Evolutionary conservation across 176 grass and related monocot genomes (phyloP).

Genomic region (Oropetium thomaeum): DNA sequence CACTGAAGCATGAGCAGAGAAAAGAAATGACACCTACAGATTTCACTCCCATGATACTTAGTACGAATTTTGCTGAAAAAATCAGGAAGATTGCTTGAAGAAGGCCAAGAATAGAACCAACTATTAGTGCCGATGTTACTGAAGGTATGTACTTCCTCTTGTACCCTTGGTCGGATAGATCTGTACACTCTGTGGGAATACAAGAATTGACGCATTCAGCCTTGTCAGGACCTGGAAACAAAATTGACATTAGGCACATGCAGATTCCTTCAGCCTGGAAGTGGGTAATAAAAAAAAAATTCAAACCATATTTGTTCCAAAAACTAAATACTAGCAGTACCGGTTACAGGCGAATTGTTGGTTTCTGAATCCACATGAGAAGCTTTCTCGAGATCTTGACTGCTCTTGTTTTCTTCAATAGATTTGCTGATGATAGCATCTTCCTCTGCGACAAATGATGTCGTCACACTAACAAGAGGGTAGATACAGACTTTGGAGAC

Average conservation of each 20-base stretch:
- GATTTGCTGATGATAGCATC: slow-evolving; percentile 75
- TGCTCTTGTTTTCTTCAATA: slow-evolving; percentile 49
- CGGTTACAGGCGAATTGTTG: slow-evolving; percentile 14
- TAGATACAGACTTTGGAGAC: slow-evolving; percentile 94
- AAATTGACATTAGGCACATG: neutral
- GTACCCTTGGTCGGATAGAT: slow-evolving; percentile 30
- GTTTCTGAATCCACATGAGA: slow-evolving; percentile 34
- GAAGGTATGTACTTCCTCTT: slow-evolving; percentile 89
- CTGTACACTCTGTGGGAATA: slow-evolving; percentile 35
- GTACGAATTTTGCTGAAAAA: slow-evolving; percentile 59
- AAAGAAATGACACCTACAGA: slow-evolving; percentile 45
- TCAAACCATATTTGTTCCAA: slow-evolving; percentile 10
- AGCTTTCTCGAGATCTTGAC: slow-evolving; percentile 67
- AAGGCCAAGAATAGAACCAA: slow-evolving; percentile 78
- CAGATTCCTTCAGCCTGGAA: neutral
- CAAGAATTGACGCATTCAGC: slow-evolving; percentile 34
- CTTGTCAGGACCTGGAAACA: slow-evolving; percentile 53
- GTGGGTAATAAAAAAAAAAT: neutral
- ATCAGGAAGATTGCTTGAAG: slow-evolving; percentile 82
- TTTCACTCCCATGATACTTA: slow-evolving; percentile 83
- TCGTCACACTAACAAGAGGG: slow-evolving; percentile 92
- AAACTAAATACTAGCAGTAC: slow-evolving; percentile 48
- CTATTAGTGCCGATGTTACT: slow-evolving; percentile 79
- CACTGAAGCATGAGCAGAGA: slow-evolving; percentile 3
- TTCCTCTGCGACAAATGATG: slow-evolving; percentile 98